A percentile compares a stretch with the other conserved stretches of the same genome.
phyloP scores from a whole-genome alignment of 805 yeast genomes.

The Starmerella geochares region DNA sequence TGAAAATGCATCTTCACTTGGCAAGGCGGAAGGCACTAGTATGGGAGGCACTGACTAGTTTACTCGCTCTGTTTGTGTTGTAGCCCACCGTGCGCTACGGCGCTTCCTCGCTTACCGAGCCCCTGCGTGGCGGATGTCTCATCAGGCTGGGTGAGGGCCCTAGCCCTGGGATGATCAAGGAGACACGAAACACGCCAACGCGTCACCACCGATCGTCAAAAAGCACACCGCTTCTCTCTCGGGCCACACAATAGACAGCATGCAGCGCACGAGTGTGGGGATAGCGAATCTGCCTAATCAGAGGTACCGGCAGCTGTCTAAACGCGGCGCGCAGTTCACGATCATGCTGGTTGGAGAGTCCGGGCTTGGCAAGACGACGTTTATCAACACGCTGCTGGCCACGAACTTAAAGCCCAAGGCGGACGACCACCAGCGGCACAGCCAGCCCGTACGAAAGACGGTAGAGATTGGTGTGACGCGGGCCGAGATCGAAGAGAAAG shows the following conservation, averaged over 20 bases:
- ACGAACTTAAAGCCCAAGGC: constrained; percentile 36
- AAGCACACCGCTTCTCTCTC: constrained; percentile 6
- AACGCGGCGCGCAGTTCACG: constrained; percentile 61
- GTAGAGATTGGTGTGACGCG: constrained; percentile 35
- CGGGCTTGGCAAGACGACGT: constrained; percentile 59
- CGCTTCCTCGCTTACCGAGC: no score
- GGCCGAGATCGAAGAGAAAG: constrained; percentile 50
- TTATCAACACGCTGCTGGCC: constrained; percentile 69
- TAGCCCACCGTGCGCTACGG: no score
- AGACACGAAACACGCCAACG: constrained; percentile 2
- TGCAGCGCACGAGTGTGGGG: constrained; percentile 27
- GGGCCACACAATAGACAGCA: neutral
- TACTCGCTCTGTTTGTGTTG: no score
- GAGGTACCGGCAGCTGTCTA: constrained; percentile 31
- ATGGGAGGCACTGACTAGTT: no score
- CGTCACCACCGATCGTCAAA: neutral
- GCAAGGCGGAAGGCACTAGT: no score
- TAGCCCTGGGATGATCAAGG: constrained; percentile 2
- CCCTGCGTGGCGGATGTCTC: no score
- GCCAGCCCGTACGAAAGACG: constrained; percentile 34
- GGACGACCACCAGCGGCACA: constrained; percentile 35
- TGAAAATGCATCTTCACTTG: no score
- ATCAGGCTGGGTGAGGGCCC: neutral
- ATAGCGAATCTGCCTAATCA: constrained; percentile 31
- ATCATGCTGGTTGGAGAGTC: constrained; percentile 78